Percentiles rank a stretch among this genome's conserved stretches.
Evolutionary conservation across 441 rosid species (phyloP).

Genomic region (Pelargonium myrrhifolium): DNA sequence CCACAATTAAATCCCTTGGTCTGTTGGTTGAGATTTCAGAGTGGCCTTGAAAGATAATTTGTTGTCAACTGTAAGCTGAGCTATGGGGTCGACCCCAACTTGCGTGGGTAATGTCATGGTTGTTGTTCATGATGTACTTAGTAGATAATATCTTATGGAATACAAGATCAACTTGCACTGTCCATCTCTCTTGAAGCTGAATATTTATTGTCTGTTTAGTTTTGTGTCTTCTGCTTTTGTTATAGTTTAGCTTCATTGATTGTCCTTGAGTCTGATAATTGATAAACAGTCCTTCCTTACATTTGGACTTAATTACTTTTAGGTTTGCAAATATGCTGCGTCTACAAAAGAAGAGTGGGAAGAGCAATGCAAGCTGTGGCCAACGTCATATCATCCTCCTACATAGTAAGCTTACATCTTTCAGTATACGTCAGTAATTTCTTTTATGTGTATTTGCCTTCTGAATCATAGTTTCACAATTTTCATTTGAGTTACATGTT

Average conservation of each 20-base stretch:
- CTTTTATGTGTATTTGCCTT: not conserved
- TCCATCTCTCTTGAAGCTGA: not conserved
- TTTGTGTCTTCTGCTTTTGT: too few species aligned
- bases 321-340: slow-evolving; percentile 77
- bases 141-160: not conserved
- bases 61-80: not conserved
- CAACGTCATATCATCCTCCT: slow-evolving; percentile 86
- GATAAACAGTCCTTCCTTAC: slow-evolving; percentile 12
- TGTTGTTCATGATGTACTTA: not conserved
- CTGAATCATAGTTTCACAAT: not conserved
- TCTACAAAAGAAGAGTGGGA: slow-evolving; percentile 74
- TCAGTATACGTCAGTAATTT: not conserved
- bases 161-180: not conserved
- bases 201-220: not conserved
- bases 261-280: not conserved
- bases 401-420: slow-evolving; percentile 49
- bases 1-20: not conserved
- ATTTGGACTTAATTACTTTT: slow-evolving; percentile 14
- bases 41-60: not conserved
- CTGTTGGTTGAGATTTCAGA: not conserved
- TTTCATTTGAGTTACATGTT: not conserved
- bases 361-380: slow-evolving; percentile 89
- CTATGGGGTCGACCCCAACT: not conserved
- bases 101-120: too few species aligned
- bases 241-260: too few species aligned